These are phyloP conservation scores for Acer negundo DNA, from an alignment of 345 rosid species.

Conservation along the genomic window DNA sequence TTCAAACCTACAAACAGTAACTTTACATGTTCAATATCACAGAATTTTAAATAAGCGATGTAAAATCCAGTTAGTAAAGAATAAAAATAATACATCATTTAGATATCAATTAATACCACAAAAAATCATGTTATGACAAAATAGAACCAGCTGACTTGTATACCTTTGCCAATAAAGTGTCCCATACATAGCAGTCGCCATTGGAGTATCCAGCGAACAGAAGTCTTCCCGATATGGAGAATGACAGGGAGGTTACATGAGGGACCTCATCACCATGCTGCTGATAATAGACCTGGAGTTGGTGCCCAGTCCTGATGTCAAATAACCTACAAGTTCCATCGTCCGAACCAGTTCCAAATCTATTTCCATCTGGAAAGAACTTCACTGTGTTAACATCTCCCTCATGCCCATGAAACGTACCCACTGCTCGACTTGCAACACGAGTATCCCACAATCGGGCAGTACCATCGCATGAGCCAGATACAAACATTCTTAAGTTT, in stretches of 20 bases:
- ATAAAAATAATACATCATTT: constrained; percentile 5
- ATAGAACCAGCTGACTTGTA: background rate
- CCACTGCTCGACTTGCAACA: constrained; percentile 93
- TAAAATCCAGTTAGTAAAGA: background rate
- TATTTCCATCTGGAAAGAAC: constrained; percentile 94
- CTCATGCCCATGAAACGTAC: constrained; percentile 89
- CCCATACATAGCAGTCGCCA: constrained; percentile 91
- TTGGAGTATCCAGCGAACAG: constrained; percentile 85
- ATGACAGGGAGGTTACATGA: constrained; percentile 79
- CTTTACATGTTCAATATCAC: background rate
- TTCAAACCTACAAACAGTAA: background rate
- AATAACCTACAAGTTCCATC: constrained; percentile 96
- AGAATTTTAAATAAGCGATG: background rate
- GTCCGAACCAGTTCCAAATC: constrained; percentile 94
- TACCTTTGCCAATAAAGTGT: constrained; percentile 91
- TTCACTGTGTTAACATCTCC: constrained; percentile 88
- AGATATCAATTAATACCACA: background rate
- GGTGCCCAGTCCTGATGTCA: constrained; percentile 94
- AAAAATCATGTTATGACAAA: background rate
- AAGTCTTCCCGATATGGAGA: constrained; percentile 95
- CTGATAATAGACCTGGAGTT: constrained; percentile 76
- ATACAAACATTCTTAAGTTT: constrained; percentile 76
- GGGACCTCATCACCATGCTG: constrained; percentile 52
- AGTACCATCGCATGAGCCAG: constrained; percentile 94
- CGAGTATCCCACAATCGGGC: constrained; percentile 97